A percentile compares a stretch with the other conserved stretches of the same genome.
These are phyloP conservation scores for Moesziomyces sp. DNA, from an alignment of 1,284 basidiomycete species.

Conservation along the genomic window DNA sequence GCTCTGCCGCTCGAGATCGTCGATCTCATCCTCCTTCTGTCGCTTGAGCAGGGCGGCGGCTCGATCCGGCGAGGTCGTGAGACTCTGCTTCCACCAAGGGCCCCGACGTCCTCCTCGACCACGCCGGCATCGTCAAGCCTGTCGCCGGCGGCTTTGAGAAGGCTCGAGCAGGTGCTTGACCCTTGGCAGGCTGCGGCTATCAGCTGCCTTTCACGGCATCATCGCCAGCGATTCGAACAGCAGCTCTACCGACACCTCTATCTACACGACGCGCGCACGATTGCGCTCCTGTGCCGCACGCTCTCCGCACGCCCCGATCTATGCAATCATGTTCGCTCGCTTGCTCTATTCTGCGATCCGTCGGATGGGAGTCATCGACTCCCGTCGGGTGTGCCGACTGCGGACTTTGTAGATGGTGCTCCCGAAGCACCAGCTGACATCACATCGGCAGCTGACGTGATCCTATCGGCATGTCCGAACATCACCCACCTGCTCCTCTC, in stretches of 20 bases:
- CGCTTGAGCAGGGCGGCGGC: conserved; percentile 2
- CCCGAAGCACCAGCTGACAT: background rate
- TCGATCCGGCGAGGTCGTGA: background rate
- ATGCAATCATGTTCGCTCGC: conserved; percentile 12
- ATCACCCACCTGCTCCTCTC: conserved; percentile 35
- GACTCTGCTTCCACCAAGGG: background rate
- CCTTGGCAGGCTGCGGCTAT: conserved; percentile 7
- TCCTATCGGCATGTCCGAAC: conserved; percentile 26
- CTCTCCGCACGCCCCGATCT: conserved; percentile 7
- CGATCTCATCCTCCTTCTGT: conserved; percentile 33
- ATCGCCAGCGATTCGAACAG: conserved; percentile 13
- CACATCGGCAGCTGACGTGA: conserved; percentile 13
- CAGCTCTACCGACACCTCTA: conserved; percentile 32
- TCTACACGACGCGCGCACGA: background rate
- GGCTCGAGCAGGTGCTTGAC: conserved; percentile 1
- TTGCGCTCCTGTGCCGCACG: conserved; percentile 14
- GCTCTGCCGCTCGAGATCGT: conserved; percentile 36
- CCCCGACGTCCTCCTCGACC: background rate
- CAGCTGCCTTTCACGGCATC: conserved; percentile 19
- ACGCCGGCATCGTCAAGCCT: background rate
- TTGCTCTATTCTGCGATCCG: conserved; percentile 6
- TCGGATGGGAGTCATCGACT: background rate
- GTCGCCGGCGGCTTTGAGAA: background rate
- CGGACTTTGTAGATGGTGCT: background rate
- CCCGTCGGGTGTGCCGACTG: background rate